Evolutionary conservation across 2,329 filamentous ascomycete species (phyloP).

Genomic region (Celoporthe dispersa): DNA sequence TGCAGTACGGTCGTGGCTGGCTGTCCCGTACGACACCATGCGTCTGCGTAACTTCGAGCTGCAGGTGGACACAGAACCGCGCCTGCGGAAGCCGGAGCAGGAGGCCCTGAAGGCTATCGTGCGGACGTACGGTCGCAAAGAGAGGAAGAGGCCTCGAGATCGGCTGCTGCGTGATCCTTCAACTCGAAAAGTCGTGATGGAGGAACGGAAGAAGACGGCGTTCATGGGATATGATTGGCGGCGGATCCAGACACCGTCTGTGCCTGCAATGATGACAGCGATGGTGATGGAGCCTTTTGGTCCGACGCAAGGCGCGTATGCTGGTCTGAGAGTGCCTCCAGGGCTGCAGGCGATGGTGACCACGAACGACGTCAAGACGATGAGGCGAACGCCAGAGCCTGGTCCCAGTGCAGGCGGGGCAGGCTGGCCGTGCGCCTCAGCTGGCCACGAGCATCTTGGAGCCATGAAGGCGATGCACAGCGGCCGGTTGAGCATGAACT

Average conservation of each 20-base stretch:
- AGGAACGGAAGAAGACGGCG: conserved; percentile 78
- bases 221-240: conserved; percentile 92
- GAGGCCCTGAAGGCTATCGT: conserved; percentile 56
- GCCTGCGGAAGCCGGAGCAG: conserved; percentile 43
- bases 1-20: conserved; percentile 50
- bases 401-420: conserved; percentile 10
- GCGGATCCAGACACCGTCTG: conserved; percentile 43
- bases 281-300: background rate
- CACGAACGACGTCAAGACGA: background rate
- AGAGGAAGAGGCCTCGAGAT: conserved; percentile 82
- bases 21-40: conserved; percentile 52
- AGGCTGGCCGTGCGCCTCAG: background rate
- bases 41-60: conserved; percentile 54
- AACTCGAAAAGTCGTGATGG: conserved; percentile 70
- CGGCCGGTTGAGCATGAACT: conserved; percentile 23
- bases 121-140: conserved; percentile 60
- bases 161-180: conserved; percentile 76
- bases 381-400: background rate
- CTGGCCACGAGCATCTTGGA: conserved; percentile 26
- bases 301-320: background rate
- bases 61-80: conserved; percentile 48
- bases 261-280: background rate
- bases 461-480: conserved; percentile 31
- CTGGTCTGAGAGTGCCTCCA: background rate
- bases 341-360: background rate